phyloP scores from a whole-genome alignment of 2,329 filamentous ascomycete species.

The Sclerotiophoma versabilis region DNA sequence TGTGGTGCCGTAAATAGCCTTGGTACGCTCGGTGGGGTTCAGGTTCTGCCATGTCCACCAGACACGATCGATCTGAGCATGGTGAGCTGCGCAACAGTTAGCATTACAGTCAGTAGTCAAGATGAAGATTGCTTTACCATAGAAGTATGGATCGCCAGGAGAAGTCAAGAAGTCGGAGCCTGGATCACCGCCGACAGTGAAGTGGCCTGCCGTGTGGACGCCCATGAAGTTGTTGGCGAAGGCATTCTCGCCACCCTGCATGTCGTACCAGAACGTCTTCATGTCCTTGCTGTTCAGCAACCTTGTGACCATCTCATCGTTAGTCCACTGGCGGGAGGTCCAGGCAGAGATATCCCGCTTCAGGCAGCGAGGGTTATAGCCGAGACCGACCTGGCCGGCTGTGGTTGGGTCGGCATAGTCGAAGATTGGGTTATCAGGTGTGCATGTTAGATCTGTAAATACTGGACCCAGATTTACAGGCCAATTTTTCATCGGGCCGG shows the following conservation, averaged over 20 bases:
- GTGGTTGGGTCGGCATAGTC: slow-evolving; percentile 35
- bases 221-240: slow-evolving; percentile 42
- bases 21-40: slow-evolving; percentile 47
- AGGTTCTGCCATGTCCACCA: slow-evolving; percentile 61
- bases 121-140: background rate
- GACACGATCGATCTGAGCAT: slow-evolving; percentile 54
- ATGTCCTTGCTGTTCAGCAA: slow-evolving; percentile 39
- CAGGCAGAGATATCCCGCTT: slow-evolving; percentile 46
- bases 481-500: slow-evolving; percentile 59
- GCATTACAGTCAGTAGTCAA: background rate
- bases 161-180: slow-evolving; percentile 55
- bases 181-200: slow-evolving; percentile 53
- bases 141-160: slow-evolving; percentile 34
- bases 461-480: slow-evolving; percentile 58
- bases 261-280: slow-evolving; percentile 48
- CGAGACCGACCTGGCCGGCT: slow-evolving; percentile 26
- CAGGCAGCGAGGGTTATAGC: slow-evolving; percentile 46
- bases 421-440: slow-evolving; percentile 33
- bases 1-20: slow-evolving; percentile 52
- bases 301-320: slow-evolving; percentile 35
- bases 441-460: slow-evolving; percentile 43
- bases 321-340: slow-evolving; percentile 36
- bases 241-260: slow-evolving; percentile 45
- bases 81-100: slow-evolving; percentile 34
- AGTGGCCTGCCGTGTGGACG: slow-evolving; percentile 57